Percentiles rank a stretch among this genome's conserved stretches.
These are phyloP conservation scores for Fusarium nurragi DNA, from an alignment of 2,329 filamentous ascomycete genomes.

Conservation along the genomic window DNA sequence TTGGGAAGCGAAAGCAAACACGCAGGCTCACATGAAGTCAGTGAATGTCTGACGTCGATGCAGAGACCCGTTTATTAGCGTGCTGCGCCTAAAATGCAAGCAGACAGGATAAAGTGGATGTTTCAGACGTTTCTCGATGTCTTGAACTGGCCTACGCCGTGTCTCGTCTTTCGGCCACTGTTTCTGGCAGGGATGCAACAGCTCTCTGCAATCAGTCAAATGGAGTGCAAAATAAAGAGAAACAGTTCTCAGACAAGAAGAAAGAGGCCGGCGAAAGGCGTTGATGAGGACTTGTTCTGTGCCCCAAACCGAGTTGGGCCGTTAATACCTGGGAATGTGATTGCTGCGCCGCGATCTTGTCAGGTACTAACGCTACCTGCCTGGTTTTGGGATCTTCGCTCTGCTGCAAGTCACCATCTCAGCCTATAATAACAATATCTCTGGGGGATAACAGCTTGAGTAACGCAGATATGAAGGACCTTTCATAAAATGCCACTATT, in stretches of 20 bases:
- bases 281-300: conserved; percentile 5
- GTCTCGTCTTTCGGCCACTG: conserved; percentile 4
- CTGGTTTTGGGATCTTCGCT: neutral
- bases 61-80: conserved; percentile 15
- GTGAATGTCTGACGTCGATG: conserved; percentile 24
- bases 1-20: conserved; percentile 11
- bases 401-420: neutral
- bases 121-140: conserved; percentile 17
- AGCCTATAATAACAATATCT: neutral
- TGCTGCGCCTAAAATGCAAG: conserved; percentile 6
- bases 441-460: neutral
- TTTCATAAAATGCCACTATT: conserved; percentile 13
- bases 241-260: neutral
- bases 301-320: conserved; percentile 3
- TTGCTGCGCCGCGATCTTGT: conserved; percentile 24
- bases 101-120: conserved; percentile 1
- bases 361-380: conserved; percentile 18
- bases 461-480: conserved; percentile 29
- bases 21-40: neutral
- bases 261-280: neutral
- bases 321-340: conserved; percentile 7
- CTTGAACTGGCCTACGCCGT: neutral
- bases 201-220: conserved; percentile 1
- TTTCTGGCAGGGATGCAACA: conserved; percentile 5
- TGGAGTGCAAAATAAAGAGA: neutral